Percentiles rank a stretch among this genome's conserved stretches.
These are phyloP conservation scores for Jamesozyma gamospora DNA, from an alignment of 805 yeast species.

Conservation along the genomic window DNA sequence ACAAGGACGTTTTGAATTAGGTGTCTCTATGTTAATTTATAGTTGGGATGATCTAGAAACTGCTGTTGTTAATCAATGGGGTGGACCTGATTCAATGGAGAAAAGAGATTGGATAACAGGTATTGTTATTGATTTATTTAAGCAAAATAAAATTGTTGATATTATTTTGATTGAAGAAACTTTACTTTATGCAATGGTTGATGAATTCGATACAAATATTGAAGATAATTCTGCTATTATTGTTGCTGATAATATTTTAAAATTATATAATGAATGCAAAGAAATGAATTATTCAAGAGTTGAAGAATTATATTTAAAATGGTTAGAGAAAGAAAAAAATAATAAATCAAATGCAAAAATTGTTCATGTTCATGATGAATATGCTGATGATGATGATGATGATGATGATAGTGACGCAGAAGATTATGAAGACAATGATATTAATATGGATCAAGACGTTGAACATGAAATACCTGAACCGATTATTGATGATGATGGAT, in stretches of 20 bases:
- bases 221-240: slow-evolving; percentile 83
- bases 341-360: slow-evolving; percentile 21
- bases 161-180: slow-evolving; percentile 75
- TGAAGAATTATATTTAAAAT: slow-evolving; percentile 49
- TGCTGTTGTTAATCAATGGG: slow-evolving; percentile 92
- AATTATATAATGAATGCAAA: slow-evolving; percentile 55
- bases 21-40: slow-evolving; percentile 84
- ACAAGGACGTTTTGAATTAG: slow-evolving; percentile 83
- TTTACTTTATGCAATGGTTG: slow-evolving; percentile 80
- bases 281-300: slow-evolving; percentile 43
- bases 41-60: slow-evolving; percentile 80
- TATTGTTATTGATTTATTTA: slow-evolving; percentile 68
- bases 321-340: slow-evolving; percentile 43
- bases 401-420: slow-evolving; percentile 38
- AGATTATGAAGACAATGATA: slow-evolving; percentile 25
- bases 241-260: slow-evolving; percentile 57
- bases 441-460: slow-evolving; percentile 32
- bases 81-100: slow-evolving; percentile 83
- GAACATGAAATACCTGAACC: slow-evolving; percentile 34
- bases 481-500: slow-evolving; percentile 87
- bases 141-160: slow-evolving; percentile 54
- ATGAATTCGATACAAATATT: slow-evolving; percentile 81
- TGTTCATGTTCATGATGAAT: slow-evolving; percentile 44
- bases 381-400: slow-evolving; percentile 39
- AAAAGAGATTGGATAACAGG: slow-evolving; percentile 94